Percentiles rank a stretch among this genome's conserved stretches.
Conservation (phyloP, 2,329 filamentous ascomycete species). For the Tolypocladium cylindrosporum region DNA sequence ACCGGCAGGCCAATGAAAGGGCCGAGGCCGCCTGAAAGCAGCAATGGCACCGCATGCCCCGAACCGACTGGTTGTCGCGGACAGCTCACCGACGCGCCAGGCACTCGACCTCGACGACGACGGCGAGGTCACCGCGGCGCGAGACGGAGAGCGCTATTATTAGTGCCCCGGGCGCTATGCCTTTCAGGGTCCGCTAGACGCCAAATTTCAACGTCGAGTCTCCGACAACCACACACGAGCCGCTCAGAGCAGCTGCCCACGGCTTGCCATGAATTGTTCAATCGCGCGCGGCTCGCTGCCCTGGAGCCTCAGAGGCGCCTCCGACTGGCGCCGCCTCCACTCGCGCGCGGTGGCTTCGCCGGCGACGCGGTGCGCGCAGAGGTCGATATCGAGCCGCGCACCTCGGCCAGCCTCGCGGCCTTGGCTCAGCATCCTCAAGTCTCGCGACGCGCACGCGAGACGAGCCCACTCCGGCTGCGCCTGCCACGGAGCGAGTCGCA, state of each 20-base stretch:
- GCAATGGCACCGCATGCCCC: neutral
- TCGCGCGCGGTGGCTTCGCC: neutral
- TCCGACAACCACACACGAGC: neutral
- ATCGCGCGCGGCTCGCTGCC: neutral
- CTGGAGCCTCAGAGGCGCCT: neutral
- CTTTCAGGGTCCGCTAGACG: neutral
- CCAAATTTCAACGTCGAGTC: slow-evolving; percentile 1
- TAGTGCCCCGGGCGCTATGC: neutral
- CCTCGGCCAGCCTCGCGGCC: neutral
- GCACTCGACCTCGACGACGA: too few species aligned
- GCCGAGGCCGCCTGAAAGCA: neutral
- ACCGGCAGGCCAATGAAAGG: neutral
- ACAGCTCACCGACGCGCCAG: too few species aligned
- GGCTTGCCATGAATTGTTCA: neutral
- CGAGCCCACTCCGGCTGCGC: slow-evolving; percentile 20
- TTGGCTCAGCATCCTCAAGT: neutral
- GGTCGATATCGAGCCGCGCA: neutral
- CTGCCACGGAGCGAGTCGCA: slow-evolving; percentile 21
- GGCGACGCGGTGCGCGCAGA: neutral
- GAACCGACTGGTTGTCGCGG: neutral
- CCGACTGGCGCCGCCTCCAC: neutral
- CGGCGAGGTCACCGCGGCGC: neutral
- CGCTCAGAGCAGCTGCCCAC: neutral
- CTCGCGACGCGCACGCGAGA: neutral
- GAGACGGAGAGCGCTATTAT: neutral